Evolutionary conservation across 2,329 filamentous ascomycete genomes (phyloP).

Genomic region (Neofusicoccum cordaticola): DNA sequence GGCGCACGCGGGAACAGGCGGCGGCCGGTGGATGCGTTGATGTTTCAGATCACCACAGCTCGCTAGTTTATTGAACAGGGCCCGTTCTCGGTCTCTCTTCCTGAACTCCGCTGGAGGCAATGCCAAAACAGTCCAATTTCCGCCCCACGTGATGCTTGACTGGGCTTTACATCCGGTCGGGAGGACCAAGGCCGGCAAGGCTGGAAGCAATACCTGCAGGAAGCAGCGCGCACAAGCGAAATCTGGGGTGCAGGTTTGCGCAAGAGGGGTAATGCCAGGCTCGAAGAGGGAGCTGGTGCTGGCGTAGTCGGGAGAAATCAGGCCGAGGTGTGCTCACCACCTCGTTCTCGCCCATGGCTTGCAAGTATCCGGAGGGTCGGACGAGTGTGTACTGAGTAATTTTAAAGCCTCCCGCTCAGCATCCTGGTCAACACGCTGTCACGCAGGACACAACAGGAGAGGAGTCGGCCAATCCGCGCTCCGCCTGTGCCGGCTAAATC

Average conservation of each 20-base stretch:
- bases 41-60: constrained; percentile 7
- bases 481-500: background rate
- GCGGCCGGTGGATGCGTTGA: background rate
- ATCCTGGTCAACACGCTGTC: background rate
- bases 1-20: background rate
- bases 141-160: background rate
- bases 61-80: constrained; percentile 4
- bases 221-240: background rate
- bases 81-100: background rate
- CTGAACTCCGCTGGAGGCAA: background rate
- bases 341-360: background rate
- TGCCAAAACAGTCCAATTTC: background rate
- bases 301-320: background rate
- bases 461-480: constrained; percentile 7
- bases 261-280: background rate
- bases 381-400: background rate
- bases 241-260: constrained; percentile 1
- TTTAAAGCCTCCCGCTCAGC: background rate
- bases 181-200: background rate
- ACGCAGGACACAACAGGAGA: background rate
- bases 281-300: background rate
- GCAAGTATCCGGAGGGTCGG: background rate
- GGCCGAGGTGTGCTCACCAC: background rate
- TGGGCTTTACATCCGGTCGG: constrained; percentile 2
- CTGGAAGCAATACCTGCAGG: background rate